Evolutionary conservation across 1,139 yeast species (phyloP).

Genomic region (Pichia sp.): DNA sequence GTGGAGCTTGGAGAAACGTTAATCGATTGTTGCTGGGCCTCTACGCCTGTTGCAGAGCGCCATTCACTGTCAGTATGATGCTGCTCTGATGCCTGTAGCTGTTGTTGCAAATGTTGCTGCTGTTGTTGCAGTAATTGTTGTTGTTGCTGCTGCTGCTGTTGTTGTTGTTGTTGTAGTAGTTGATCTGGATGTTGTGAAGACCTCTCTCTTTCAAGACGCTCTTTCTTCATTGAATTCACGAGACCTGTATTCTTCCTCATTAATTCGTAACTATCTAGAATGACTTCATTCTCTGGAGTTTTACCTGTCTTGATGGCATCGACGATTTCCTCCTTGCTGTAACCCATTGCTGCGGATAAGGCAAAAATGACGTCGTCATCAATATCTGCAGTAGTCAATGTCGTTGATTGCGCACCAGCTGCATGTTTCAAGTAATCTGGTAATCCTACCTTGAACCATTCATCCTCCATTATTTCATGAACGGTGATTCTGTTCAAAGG

Average conservation of each 20-base stretch:
- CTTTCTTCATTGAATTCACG: constrained; percentile 57
- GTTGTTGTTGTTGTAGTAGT: constrained; percentile 8
- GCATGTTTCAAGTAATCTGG: constrained; percentile 80
- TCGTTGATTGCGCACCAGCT: constrained; percentile 39
- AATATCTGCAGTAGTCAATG: constrained; percentile 33
- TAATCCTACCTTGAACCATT: constrained; percentile 85
- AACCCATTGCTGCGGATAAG: constrained; percentile 85
- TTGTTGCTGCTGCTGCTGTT: constrained; percentile 3
- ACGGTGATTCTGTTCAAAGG: constrained; percentile 94
- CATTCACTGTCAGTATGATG: constrained; percentile 15
- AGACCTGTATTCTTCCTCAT: constrained; percentile 77
- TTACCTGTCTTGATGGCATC: constrained; percentile 53
- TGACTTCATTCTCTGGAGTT: constrained; percentile 52
- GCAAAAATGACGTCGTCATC: constrained; percentile 80
- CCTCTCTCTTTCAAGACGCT: constrained; percentile 18
- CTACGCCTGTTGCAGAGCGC: constrained; percentile 26
- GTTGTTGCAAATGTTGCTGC: constrained; percentile 11
- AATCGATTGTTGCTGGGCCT: constrained; percentile 18
- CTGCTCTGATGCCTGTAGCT: background rate
- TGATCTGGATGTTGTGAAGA: constrained; percentile 8
- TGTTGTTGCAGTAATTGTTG: constrained; percentile 10
- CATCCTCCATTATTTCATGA: constrained; percentile 90
- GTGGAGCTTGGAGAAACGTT: constrained; percentile 51
- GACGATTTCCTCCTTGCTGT: constrained; percentile 77
- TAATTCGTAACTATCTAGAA: constrained; percentile 83